These are phyloP conservation scores for Talaromyces trachyspermus DNA, from an alignment of 495 filamentous ascomycete species.

Conservation along the genomic window DNA sequence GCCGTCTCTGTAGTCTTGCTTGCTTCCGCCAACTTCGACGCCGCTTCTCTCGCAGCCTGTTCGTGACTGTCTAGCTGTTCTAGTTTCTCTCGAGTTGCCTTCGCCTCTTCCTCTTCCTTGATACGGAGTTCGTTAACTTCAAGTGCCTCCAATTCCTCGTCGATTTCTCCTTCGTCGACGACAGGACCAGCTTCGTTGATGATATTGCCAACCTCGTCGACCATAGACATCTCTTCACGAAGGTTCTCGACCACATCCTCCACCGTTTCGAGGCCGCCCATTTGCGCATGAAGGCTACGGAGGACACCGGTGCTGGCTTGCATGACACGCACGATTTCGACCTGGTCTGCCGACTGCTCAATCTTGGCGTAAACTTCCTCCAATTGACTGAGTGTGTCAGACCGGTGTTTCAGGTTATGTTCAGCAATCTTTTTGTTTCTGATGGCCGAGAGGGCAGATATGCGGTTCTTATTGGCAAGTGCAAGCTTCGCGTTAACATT, in stretches of 20 bases:
- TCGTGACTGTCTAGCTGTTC: constrained; percentile 36
- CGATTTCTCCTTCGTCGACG: constrained; percentile 78
- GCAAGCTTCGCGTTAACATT: constrained; percentile 56
- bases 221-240: constrained; percentile 70
- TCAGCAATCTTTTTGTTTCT: constrained; percentile 76
- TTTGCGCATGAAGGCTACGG: constrained; percentile 60
- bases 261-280: constrained; percentile 70
- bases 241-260: constrained; percentile 67
- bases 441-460: constrained; percentile 68
- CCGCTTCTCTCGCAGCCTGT: constrained; percentile 26
- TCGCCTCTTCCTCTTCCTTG: constrained; percentile 43
- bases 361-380: constrained; percentile 75
- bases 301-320: constrained; percentile 66
- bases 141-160: constrained; percentile 78
- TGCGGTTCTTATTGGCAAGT: constrained; percentile 60
- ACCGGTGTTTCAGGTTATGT: constrained; percentile 56
- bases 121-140: constrained; percentile 57
- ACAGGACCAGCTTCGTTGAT: constrained; percentile 55
- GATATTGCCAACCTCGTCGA: constrained; percentile 73
- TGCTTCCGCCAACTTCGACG: constrained; percentile 19
- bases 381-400: constrained; percentile 66
- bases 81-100: constrained; percentile 36
- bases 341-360: constrained; percentile 75
- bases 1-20: constrained; percentile 9
- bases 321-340: constrained; percentile 75